Base-by-base conservation (phyloP, 2,329 filamentous ascomycete genomes). In the Talaromyces albobiverticillius region DNA sequence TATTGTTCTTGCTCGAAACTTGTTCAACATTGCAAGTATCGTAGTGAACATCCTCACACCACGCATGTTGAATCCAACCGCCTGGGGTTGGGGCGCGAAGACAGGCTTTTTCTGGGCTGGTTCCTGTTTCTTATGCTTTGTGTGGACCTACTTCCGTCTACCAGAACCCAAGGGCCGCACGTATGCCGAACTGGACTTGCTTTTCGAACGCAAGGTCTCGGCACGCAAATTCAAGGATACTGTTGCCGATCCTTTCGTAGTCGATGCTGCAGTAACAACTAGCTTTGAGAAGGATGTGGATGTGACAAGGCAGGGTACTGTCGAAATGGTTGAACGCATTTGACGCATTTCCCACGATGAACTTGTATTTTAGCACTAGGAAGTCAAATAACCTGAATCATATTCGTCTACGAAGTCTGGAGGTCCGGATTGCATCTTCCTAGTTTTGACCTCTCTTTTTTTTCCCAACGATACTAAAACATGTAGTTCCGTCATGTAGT, bases 151-250 rank as follows among this genome's bases (percentile, higher is more conserved):
- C 67, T 90, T 89, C 75, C 79, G 87, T 11, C 75, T 90, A 0
- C 89, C 89, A 0, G 89, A 94, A 67, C 88, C 89, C 0, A 77
- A 77, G 4, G 90, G 87, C 4, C 82, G 89, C 36, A 87, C 87
- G 0, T 95, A 90, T 66, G 89, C 88, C 10, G 89, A 95, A 71
- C 75, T 95, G 53, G 89, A 95, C 69, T 65, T 92, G 45, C 75
- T 95, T 41, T 95, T 95, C 26, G 7, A 40, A 13, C 18, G 14
- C 18, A 5, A 20, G 5, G 14, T 40, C 6, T n/a, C 7, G 5
- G 36, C 36, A n/a, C 4, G 36, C 5, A 20, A 40, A 6, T 40
- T 40, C 36, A 40, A n/a, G 7, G 18, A 40, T 4, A 40, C 36
- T 4, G 4, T 5, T n/a, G 14, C 13, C 6, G 36, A 40, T 29